Evolutionary conservation across 352 stramenopile genomes (phyloP), one percentile per base, ranked within the genome.

Genomic region (Phytophthora litchii): DNA sequence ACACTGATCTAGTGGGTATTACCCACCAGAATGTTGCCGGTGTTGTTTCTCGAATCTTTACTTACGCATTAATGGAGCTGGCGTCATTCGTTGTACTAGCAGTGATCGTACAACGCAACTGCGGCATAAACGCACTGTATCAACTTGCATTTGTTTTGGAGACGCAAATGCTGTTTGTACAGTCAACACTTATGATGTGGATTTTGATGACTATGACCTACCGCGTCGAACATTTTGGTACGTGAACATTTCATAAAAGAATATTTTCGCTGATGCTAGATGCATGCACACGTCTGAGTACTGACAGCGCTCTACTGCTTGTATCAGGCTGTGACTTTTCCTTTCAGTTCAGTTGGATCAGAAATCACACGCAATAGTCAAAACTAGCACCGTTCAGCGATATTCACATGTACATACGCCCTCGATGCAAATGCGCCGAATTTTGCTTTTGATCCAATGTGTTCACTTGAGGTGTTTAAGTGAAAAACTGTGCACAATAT

Each of bases 141-240:
- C 54, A 66, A 21, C 12, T 69, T 19, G 41, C 65, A 4, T 74
- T 74, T 35, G 60, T 74, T 10, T 20, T 74, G 21, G 65, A 74
- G 19, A 60, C 44, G 1, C 60, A 62, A 20, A 17, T 25, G 17
- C 17, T 45, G 7, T 20, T 46, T 10, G 54, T 67, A 14, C 54
- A 62, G 27, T 29, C 32, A 19, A 62, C 58, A 20, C 12, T 73
- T 21, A 37, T 73, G 8, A 8, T 62, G 3, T 69, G 53, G 53
- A 32, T 62, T 1, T 20, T 67, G 5, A 35, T 54, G 14, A 57
- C 36, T 25, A 19, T 60, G 9, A 52, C 40, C 9, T 65, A 48
- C 19, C 32, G 38, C 11, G 21, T 65, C 4, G 38, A 19, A 7
- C 49, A 65, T 36, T 59, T 60, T 21, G 32, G 56, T 64, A 59